A percentile compares a stretch with the other conserved stretches of the same genome.
phyloP scores from a whole-genome alignment of 495 filamentous ascomycete genomes.

The Penicillium paxilli region DNA sequence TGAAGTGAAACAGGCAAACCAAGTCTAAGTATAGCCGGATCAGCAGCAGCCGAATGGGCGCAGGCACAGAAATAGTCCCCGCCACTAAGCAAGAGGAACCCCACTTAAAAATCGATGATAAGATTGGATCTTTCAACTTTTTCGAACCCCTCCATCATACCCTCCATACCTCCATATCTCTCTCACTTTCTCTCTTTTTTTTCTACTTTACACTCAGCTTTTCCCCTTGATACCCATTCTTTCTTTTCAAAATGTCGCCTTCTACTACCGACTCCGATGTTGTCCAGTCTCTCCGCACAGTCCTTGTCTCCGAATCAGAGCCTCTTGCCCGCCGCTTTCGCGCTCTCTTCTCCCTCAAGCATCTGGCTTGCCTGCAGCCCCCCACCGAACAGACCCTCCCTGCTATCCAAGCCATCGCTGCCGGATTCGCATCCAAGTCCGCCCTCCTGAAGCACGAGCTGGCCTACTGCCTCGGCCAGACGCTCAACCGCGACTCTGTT shows the following conservation, averaged over 20 bases:
- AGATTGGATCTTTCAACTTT: slow-evolving; percentile 26
- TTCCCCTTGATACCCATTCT: background rate
- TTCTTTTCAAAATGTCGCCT: slow-evolving; percentile 20
- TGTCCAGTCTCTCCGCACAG: slow-evolving; percentile 65
- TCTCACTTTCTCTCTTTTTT: background rate
- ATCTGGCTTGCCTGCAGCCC: slow-evolving; percentile 72
- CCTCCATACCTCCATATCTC: background rate
- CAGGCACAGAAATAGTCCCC: slow-evolving; percentile 21
- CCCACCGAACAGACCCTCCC: slow-evolving; percentile 61
- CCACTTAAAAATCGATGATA: slow-evolving; percentile 28
- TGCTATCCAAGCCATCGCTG: slow-evolving; percentile 91
- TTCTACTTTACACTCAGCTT: too few species aligned
- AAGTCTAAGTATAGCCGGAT: slow-evolving; percentile 7
- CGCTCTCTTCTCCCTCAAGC: slow-evolving; percentile 95
- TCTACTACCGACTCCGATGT: slow-evolving; percentile 21
- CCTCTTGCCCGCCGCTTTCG: slow-evolving; percentile 90
- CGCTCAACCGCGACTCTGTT: slow-evolving; percentile 70
- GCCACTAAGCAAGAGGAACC: slow-evolving; percentile 11
- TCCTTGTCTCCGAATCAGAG: slow-evolving; percentile 73
- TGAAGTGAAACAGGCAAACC: too few species aligned
- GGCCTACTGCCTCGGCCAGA: slow-evolving; percentile 96
- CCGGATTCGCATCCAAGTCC: slow-evolving; percentile 80
- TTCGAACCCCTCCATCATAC: slow-evolving; percentile 6
- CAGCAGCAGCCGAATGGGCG: slow-evolving; percentile 19
- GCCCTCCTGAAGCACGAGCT: slow-evolving; percentile 92